Base-by-base conservation (phyloP, 2,329 filamentous ascomycete species). In the Simplicillium aogashimaense region DNA sequence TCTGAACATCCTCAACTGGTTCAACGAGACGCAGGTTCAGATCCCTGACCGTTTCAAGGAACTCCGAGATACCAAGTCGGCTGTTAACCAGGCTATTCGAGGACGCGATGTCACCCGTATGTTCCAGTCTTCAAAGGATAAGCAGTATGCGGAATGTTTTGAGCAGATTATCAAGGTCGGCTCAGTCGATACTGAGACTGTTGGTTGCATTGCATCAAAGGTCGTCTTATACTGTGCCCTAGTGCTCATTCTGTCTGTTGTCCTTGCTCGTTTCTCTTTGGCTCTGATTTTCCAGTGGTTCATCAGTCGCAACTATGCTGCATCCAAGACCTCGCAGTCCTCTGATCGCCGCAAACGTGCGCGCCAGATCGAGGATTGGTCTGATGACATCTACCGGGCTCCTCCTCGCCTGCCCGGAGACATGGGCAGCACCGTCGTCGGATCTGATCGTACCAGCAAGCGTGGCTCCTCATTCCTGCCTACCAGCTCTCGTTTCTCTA, bases 281-380 rank as follows among this genome's bases (percentile, higher is more conserved):
- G 92, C 92, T 10, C 57, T 97, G 35, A 62, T 90, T 43, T 98
- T 98, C 68, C 87, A 95, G 55, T 98, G 94, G 94, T 95, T 98
- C 63, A 71, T 97, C 49, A 84, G 85, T 58, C 81, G 83, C 50
- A 82, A 81, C 47, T 97, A 90, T 55, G 89, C 83, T 3, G 86
- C 90, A 1, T 66, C 74, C 36, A 95, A 86, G 63, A 94, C 90
- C 1, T 90, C 86, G 3, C 82, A 94, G 59, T 79, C 78, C 13
- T 79, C 81, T 5, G 78, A 92, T 58, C 78, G 81, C 48, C 88
- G 90, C 59, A 83, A 89, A 64, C 81, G 92, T 43, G 83, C 89
- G 50, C 80, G 83, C 51, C 88, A 97, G 64, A 98, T 98, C 48
- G 92, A 98, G 60, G 90, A 95, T 53, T 98, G 92, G 92, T 83